Conservation (phyloP, 129 eudicot species). For the Solidago caesia region DNA sequence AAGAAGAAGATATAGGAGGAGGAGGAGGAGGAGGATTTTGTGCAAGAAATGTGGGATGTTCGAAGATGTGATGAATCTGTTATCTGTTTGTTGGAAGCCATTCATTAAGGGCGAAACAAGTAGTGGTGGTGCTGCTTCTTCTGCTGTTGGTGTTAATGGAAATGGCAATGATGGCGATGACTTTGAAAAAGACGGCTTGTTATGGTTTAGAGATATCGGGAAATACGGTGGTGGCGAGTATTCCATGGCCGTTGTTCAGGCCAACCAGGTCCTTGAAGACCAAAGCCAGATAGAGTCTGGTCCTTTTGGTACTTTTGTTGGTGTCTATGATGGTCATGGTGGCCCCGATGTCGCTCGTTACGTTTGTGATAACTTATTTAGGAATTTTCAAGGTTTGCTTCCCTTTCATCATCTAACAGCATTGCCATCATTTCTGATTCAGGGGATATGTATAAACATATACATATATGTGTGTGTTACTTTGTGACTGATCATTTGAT, state of each 20-base stretch:
- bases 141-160: slow-evolving; percentile 20
- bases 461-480: too few relatives aligned
- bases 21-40: slow-evolving; percentile 22
- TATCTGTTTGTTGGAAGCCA: slow-evolving; percentile 71
- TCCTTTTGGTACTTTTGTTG: slow-evolving; percentile 63
- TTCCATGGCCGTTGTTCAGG: slow-evolving; percentile 71
- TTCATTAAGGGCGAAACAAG: slow-evolving; percentile 36
- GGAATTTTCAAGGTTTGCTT: slow-evolving; percentile 53
- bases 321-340: slow-evolving; percentile 80
- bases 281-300: slow-evolving; percentile 76
- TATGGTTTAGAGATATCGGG: slow-evolving; percentile 57
- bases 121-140: slow-evolving; percentile 16
- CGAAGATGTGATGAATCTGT: slow-evolving; percentile 62
- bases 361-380: slow-evolving; percentile 56
- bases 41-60: slow-evolving; percentile 70
- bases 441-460: too few relatives aligned
- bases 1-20: too few relatives aligned
- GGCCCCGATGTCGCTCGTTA: slow-evolving; percentile 64
- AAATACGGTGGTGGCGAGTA: slow-evolving; percentile 48
- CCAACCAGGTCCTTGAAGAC: slow-evolving; percentile 66
- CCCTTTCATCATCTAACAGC: not conserved
- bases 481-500: too few relatives aligned
- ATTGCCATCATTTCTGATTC: too few relatives aligned
- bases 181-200: slow-evolving; percentile 51
- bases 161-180: slow-evolving; percentile 36